Conservation (phyloP, 2,329 filamentous ascomycete species). For the Clonostachys chloroleuca region DNA sequence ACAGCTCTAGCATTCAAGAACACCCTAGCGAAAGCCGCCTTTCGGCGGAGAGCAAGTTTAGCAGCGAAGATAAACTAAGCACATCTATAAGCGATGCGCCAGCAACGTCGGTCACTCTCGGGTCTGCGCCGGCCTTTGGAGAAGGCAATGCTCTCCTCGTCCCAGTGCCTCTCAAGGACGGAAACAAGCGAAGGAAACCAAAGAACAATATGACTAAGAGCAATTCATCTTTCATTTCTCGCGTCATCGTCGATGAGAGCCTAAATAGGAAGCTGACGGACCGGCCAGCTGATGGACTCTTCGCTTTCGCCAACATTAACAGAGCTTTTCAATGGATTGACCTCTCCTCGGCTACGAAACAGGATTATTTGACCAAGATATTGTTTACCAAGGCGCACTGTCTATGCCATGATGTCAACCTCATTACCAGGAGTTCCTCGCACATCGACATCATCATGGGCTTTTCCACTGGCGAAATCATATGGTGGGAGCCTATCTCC, state of each 20-base stretch:
- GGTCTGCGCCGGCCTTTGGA: conserved; percentile 68
- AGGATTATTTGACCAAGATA: conserved; percentile 91
- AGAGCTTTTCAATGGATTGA: conserved; percentile 96
- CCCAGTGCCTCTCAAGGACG: conserved; percentile 61
- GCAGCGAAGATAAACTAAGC: conserved; percentile 50
- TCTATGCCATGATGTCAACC: conserved; percentile 89
- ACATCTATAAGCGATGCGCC: conserved; percentile 48
- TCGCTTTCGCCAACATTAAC: conserved; percentile 94
- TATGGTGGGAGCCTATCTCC: conserved; percentile 97
- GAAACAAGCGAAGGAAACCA: conserved; percentile 81
- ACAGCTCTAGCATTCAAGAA: conserved; percentile 52
- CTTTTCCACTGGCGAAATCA: conserved; percentile 93
- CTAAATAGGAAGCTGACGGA: conserved; percentile 77
- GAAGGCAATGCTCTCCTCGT: conserved; percentile 76
- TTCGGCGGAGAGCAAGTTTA: conserved; percentile 55
- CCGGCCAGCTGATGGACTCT: conserved; percentile 71
- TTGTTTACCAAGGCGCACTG: conserved; percentile 96
- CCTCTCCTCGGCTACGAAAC: conserved; percentile 70
- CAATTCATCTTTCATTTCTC: conserved; percentile 97
- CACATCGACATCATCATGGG: conserved; percentile 94
- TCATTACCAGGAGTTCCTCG: conserved; percentile 68
- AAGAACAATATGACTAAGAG: conserved; percentile 99
- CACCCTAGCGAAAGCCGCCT: conserved; percentile 55
- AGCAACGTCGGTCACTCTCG: conserved; percentile 25
- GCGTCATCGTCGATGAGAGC: conserved; percentile 85